Evolutionary conservation across 345 rosid genomes (phyloP).

Genomic region (Erucastrum elatum): DNA sequence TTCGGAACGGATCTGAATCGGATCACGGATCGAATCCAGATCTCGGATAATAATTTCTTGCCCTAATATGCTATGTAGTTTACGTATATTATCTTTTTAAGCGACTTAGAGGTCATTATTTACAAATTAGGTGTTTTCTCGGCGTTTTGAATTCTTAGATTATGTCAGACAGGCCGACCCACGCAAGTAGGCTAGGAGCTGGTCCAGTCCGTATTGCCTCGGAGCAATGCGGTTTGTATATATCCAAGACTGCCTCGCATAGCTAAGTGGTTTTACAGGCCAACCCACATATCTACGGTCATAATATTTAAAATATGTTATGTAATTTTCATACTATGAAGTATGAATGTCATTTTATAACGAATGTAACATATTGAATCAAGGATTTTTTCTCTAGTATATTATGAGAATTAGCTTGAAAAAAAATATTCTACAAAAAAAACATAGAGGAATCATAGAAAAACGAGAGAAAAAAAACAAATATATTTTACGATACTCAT

Average conservation of each 20-base stretch:
- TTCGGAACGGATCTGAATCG: no score
- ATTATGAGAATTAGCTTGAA: no score
- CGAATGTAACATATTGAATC: background rate
- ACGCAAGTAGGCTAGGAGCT: no score
- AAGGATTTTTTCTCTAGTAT: background rate
- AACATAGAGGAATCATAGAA: no score
- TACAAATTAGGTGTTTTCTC: background rate
- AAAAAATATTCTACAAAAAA: no score
- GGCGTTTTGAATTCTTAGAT: background rate
- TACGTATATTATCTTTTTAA: background rate
- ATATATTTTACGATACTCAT: background rate
- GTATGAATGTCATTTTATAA: no score
- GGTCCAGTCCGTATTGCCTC: no score
- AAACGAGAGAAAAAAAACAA: background rate
- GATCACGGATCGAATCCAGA: no score
- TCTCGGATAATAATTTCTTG: no score
- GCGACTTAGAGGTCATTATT: background rate
- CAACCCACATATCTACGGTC: background rate
- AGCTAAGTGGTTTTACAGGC: background rate
- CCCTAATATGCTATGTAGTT: background rate
- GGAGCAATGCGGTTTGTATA: background rate
- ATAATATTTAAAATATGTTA: background rate
- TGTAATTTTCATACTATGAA: no score
- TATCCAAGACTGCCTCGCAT: background rate
- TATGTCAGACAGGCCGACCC: no score